Evolutionary conservation across 2,329 filamentous ascomycete genomes (phyloP).

Genomic region (Fusarium sp.): DNA sequence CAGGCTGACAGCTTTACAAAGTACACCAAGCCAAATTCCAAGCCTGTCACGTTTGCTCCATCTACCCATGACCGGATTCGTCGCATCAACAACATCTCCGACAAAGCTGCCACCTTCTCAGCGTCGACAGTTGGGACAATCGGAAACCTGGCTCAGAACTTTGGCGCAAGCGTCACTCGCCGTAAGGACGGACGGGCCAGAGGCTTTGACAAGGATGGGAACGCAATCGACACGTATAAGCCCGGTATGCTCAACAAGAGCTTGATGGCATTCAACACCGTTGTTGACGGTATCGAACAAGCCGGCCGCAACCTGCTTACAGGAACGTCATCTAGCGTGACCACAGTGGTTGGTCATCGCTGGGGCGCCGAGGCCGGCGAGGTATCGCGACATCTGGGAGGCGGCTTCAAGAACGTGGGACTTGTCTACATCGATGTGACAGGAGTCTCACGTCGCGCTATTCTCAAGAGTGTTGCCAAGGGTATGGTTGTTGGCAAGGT

Average conservation of each 20-base stretch:
- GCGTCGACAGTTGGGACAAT: conserved; percentile 90
- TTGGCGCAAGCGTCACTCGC: conserved; percentile 78
- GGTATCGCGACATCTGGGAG: conserved; percentile 79
- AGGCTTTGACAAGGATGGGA: conserved; percentile 78
- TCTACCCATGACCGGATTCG: conserved; percentile 87
- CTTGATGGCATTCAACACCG: conserved; percentile 94
- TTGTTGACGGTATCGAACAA: conserved; percentile 93
- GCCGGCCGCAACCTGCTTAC: conserved; percentile 83
- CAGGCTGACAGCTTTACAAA: conserved; percentile 85
- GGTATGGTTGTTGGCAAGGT: conserved; percentile 93
- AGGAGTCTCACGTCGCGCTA: conserved; percentile 87
- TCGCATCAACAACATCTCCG: conserved; percentile 89
- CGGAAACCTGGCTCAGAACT: conserved; percentile 86
- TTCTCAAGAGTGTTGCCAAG: conserved; percentile 95
- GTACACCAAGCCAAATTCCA: conserved; percentile 80
- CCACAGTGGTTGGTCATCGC: conserved; percentile 86
- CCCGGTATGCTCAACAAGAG: conserved; percentile 95
- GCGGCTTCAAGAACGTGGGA: conserved; percentile 94
- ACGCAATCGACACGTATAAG: conserved; percentile 76
- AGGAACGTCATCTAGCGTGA: conserved; percentile 81
- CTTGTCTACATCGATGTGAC: conserved; percentile 97
- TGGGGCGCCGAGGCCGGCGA: conserved; percentile 89
- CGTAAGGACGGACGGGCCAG: conserved; percentile 66
- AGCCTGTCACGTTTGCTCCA: conserved; percentile 89
- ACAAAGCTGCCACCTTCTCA: conserved; percentile 81